These are phyloP conservation scores for Galerina marginata DNA, from an alignment of 768 basidiomycete genomes.

Conservation along the genomic window DNA sequence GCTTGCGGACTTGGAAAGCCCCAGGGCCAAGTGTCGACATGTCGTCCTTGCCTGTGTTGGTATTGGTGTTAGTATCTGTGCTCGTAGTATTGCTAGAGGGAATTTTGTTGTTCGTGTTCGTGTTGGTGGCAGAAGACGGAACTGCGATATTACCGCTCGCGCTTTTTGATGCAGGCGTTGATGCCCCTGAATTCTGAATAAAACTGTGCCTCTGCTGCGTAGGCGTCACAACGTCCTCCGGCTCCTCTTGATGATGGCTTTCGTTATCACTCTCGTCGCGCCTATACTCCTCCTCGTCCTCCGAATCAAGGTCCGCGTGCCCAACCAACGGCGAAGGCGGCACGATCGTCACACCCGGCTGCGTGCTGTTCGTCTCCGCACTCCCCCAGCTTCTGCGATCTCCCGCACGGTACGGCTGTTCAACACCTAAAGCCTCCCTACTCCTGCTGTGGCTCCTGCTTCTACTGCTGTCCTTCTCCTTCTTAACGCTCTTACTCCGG, in stretches of 20 bases:
- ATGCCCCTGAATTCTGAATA: not conserved
- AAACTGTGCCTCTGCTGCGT: slow-evolving; percentile 6
- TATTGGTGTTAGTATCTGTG: slow-evolving; percentile 3
- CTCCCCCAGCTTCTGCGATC: slow-evolving; percentile 29
- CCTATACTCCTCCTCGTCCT: slow-evolving; percentile 22
- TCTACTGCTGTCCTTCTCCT: slow-evolving; percentile 10
- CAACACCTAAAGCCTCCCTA: not conserved
- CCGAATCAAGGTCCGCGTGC: slow-evolving; percentile 28
- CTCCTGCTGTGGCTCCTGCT: slow-evolving; percentile 14
- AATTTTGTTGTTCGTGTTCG: not conserved
- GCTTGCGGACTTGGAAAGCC: slow-evolving; percentile 34
- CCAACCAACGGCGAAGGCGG: slow-evolving; percentile 48
- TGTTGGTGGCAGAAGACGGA: not conserved
- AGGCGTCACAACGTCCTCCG: slow-evolving; percentile 12
- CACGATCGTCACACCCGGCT: slow-evolving; percentile 49
- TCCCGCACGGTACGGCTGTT: slow-evolving; percentile 1
- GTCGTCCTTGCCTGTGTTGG: not conserved
- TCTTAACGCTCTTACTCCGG: not conserved
- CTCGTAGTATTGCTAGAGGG: slow-evolving; percentile 1
- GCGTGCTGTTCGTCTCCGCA: slow-evolving; percentile 36
- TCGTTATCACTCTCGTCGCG: slow-evolving; percentile 1
- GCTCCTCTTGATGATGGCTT: not conserved
- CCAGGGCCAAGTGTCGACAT: slow-evolving; percentile 29
- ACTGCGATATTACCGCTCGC: not conserved
- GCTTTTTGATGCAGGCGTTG: no score